Conservation (phyloP, 495 filamentous ascomycete species). For the Talaromyces nanjingensis region DNA sequence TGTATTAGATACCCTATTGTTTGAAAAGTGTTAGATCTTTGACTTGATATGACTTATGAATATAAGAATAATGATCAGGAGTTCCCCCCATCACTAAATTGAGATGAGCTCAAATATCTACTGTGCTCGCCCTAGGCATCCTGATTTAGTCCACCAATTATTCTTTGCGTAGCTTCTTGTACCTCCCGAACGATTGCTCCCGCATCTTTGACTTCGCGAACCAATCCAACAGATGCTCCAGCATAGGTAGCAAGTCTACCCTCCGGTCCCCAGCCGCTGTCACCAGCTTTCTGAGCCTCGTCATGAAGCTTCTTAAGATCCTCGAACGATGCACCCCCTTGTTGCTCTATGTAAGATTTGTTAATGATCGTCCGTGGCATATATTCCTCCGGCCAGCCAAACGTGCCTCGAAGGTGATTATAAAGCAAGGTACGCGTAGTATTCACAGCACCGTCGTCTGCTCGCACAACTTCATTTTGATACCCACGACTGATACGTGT, state of each 20-base stretch:
- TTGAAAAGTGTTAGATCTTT: not conserved
- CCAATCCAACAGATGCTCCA: slow-evolving; percentile 45
- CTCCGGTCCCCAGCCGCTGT: slow-evolving; percentile 54
- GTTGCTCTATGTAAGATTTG: slow-evolving; percentile 50
- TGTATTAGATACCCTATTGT: slow-evolving; percentile 4
- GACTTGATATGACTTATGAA: not conserved
- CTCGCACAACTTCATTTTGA: slow-evolving; percentile 51
- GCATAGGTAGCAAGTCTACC: slow-evolving; percentile 70
- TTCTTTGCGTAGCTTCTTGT: slow-evolving; percentile 10
- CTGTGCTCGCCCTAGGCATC: not conserved
- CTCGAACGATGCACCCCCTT: slow-evolving; percentile 46
- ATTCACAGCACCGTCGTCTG: slow-evolving; percentile 52
- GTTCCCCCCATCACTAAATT: too few relatives aligned
- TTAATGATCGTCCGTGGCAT: slow-evolving; percentile 59
- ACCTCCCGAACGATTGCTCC: slow-evolving; percentile 38
- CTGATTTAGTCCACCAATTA: not conserved
- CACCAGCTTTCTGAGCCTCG: slow-evolving; percentile 43
- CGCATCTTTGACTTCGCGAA: slow-evolving; percentile 36
- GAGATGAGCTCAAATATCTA: not conserved
- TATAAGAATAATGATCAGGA: too few relatives aligned
- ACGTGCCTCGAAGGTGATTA: slow-evolving; percentile 61
- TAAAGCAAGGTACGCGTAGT: slow-evolving; percentile 65
- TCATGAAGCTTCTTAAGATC: slow-evolving; percentile 56
- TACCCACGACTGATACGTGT: slow-evolving; percentile 54
- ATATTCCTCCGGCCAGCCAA: slow-evolving; percentile 60